phyloP scores from a whole-genome alignment of 768 basidiomycete genomes.

The Boletus tomentosulus region DNA sequence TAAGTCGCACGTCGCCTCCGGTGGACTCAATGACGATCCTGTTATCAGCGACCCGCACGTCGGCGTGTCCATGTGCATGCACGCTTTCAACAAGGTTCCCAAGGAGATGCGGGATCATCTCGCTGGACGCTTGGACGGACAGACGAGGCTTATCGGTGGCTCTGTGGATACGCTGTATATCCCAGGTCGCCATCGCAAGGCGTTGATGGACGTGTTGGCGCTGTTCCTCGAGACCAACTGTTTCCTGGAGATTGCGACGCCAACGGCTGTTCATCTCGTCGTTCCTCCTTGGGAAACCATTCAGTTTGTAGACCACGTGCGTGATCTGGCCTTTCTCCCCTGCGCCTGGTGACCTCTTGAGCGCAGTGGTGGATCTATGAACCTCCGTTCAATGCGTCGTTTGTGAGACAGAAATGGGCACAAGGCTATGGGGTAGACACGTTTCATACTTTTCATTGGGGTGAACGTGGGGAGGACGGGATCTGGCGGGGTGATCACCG shows the following conservation, averaged over 20 bases:
- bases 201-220: slow-evolving; percentile 40
- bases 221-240: slow-evolving; percentile 45
- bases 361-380: slow-evolving; percentile 45
- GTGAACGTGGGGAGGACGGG: slow-evolving; percentile 33
- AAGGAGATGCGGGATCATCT: slow-evolving; percentile 34
- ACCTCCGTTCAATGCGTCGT: slow-evolving; percentile 43
- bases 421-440: slow-evolving; percentile 47
- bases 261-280: slow-evolving; percentile 43
- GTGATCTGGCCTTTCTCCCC: slow-evolving; percentile 3
- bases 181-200: slow-evolving; percentile 37
- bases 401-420: slow-evolving; percentile 44
- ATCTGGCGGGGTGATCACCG: slow-evolving; percentile 33
- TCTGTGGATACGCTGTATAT: slow-evolving; percentile 48
- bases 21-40: not conserved
- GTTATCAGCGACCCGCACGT: slow-evolving; percentile 39
- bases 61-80: slow-evolving; percentile 41
- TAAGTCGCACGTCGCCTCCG: slow-evolving; percentile 15
- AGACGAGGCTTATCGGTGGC: slow-evolving; percentile 42
- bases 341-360: not conserved
- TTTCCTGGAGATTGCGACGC: slow-evolving; percentile 48
- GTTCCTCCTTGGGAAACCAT: slow-evolving; percentile 38
- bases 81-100: slow-evolving; percentile 37
- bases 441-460: slow-evolving; percentile 51
- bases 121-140: slow-evolving; percentile 31
- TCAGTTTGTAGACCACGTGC: slow-evolving; percentile 45